Base-by-base conservation (phyloP, 345 rosid genomes). In the Balakata baccata region DNA sequence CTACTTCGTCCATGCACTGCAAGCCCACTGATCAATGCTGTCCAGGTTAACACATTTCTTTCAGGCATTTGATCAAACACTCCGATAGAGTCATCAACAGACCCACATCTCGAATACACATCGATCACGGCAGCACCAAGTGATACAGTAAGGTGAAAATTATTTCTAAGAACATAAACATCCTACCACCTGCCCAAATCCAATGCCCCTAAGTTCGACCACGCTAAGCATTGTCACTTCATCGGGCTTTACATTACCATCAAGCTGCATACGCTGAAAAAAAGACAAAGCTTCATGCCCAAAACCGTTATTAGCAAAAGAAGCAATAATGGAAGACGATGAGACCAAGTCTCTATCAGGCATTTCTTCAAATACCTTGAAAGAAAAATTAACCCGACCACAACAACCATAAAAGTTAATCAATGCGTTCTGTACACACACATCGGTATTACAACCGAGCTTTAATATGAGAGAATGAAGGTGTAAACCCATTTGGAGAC, bases 51-150 rank as follows among this genome's bases (percentile, higher is more conserved):
- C 50, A 85, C 66, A 68, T 86, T 84, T 78, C 84, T 80, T 6
- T 66, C 70, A 0, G 84, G 71, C 88, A 86, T 83, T 66, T 69
- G 69, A 7, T 76, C 56, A 59, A 86, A 88, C 79, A 85, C 76
- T 76, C 78, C 69, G 23, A 80, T 60, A 6, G 84, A 77, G 66
- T 82, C 82, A 17, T 82, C 74, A 46, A 88, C 68, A 10, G 88
- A 85, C 12, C 85, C 89, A 46, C 89, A 86, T 62, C 88, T 80
- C 0, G 89, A 85, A 72, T 80, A 88, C 89, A 86, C 80, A 65
- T 86, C 86, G n/a, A 86, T 49, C 77, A 88, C 61, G 1, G 88
- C 86, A 13, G 88, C 83, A 59, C 86, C 83, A 50, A 88, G 45
- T 3, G 83, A 58, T 9, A 79, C 68, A 11, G 76, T 73, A 14